phyloP scores from a whole-genome alignment of 768 basidiomycete genomes.

The Pilatotrama ljubarskyi region DNA sequence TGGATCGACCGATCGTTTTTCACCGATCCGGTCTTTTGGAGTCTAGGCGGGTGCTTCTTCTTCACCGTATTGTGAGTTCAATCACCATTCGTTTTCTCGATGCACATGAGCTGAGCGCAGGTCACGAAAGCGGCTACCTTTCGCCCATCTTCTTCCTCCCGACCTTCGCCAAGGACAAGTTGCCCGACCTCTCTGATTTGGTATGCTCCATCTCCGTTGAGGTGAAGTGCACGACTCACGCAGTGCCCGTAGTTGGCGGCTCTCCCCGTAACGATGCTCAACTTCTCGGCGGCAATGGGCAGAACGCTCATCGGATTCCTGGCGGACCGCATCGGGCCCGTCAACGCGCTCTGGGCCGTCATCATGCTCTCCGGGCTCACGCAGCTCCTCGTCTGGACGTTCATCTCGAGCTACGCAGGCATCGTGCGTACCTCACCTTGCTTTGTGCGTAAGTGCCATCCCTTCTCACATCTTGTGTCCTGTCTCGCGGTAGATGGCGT shows the following conservation, averaged over 20 bases:
- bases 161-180: slow-evolving; percentile 20
- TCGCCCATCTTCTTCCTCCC: slow-evolving; percentile 24
- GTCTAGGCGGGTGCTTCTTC: slow-evolving; percentile 34
- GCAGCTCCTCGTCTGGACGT: slow-evolving; percentile 42
- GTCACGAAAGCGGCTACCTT: slow-evolving; percentile 18
- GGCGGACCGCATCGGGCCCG: slow-evolving; percentile 41
- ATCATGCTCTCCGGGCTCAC: slow-evolving; percentile 37
- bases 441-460: neutral
- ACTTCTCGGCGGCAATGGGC: slow-evolving; percentile 22
- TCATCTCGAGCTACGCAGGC: slow-evolving; percentile 33
- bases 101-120: neutral
- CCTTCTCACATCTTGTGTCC: neutral
- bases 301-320: slow-evolving; percentile 38
- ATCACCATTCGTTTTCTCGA: no score
- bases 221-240: neutral
- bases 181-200: slow-evolving; percentile 17
- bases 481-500: slow-evolving; percentile 26
- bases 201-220: slow-evolving; percentile 2
- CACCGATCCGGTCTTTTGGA: slow-evolving; percentile 34
- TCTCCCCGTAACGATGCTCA: slow-evolving; percentile 24
- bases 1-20: slow-evolving; percentile 27
- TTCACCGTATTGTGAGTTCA: slow-evolving; percentile 25
- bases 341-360: slow-evolving; percentile 41
- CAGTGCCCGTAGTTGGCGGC: slow-evolving; percentile 7
- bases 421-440: slow-evolving; percentile 26